Percentiles rank a stretch among this genome's conserved stretches.
phyloP scores from a whole-genome alignment of 345 rosid genomes.

The Citrus inodora region DNA sequence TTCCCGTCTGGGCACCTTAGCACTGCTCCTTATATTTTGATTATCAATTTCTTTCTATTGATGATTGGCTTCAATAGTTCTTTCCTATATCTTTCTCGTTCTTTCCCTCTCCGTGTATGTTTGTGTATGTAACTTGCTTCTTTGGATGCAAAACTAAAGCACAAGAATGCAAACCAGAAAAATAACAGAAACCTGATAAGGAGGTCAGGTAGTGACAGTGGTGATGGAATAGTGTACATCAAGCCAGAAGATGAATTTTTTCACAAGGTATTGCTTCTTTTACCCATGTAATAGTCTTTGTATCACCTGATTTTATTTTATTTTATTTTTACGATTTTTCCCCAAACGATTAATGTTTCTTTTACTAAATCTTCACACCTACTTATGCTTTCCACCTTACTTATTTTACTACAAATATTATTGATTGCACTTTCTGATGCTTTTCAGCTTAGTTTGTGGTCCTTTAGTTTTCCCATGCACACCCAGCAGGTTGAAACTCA shows the following conservation, averaged over 20 bases:
- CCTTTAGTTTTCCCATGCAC: slow-evolving; percentile 59
- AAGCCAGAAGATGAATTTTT: slow-evolving; percentile 92
- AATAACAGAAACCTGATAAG: slow-evolving; percentile 20
- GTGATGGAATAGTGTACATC: slow-evolving; percentile 49
- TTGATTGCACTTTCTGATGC: slow-evolving; percentile 16
- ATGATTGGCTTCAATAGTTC: not conserved
- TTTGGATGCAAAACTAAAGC: not conserved
- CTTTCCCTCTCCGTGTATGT: not conserved
- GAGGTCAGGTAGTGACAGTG: slow-evolving; percentile 31
- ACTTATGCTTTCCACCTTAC: not conserved
- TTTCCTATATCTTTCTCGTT: not conserved
- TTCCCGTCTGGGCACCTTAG: not conserved
- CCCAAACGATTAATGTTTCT: no score
- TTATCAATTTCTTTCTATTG: slow-evolving; percentile 2
- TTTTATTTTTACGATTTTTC: not conserved
- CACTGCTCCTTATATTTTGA: not conserved
- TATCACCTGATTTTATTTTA: not conserved
- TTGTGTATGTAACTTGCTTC: not conserved
- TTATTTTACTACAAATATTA: not conserved
- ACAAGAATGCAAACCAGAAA: slow-evolving; percentile 20
- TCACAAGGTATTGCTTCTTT: slow-evolving; percentile 48
- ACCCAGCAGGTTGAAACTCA: slow-evolving; percentile 47
- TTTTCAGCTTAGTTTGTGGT: slow-evolving; percentile 84
- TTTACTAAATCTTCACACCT: not conserved
- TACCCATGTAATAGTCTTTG: not conserved